Evolutionary conservation across 495 filamentous ascomycete species (phyloP).

Genomic region (Aspergillus coremiiformis): DNA sequence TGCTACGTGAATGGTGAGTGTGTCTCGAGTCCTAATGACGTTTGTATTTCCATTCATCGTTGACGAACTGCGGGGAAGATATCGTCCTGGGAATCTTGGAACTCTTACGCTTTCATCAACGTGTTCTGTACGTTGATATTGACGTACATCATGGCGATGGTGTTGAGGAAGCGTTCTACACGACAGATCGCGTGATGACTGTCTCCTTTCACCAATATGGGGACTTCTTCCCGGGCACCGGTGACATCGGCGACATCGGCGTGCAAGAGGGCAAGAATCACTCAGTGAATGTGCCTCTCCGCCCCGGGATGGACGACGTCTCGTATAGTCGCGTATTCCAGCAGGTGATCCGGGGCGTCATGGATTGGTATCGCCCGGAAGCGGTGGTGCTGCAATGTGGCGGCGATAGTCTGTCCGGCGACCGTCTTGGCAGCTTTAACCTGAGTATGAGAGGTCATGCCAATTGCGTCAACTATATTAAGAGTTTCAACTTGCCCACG

Average conservation of each 20-base stretch:
- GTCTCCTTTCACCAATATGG: conserved; percentile 98
- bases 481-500: conserved; percentile 83
- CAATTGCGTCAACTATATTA: conserved; percentile 94
- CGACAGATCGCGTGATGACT: conserved; percentile 97
- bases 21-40: not conserved
- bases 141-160: conserved; percentile 98
- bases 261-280: conserved; percentile 91
- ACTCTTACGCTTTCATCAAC: conserved; percentile 84
- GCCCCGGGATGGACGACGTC: conserved; percentile 88
- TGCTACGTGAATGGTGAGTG: conserved; percentile 89
- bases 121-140: conserved; percentile 96
- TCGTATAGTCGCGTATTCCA: conserved; percentile 95
- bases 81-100: conserved; percentile 96
- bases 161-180: conserved; percentile 96
- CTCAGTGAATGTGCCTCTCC: conserved; percentile 91
- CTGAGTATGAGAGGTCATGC: conserved; percentile 97
- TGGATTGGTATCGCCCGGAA: conserved; percentile 92
- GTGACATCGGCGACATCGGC: conserved; percentile 90
- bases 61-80: conserved; percentile 46
- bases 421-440: conserved; percentile 95
- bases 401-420: conserved; percentile 89
- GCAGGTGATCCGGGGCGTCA: conserved; percentile 83
- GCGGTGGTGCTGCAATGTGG: conserved; percentile 96
- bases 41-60: conserved; percentile 8
- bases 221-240: conserved; percentile 97